Evolutionary conservation across 495 filamentous ascomycete species (phyloP).

Genomic region (Platismatia glauca): DNA sequence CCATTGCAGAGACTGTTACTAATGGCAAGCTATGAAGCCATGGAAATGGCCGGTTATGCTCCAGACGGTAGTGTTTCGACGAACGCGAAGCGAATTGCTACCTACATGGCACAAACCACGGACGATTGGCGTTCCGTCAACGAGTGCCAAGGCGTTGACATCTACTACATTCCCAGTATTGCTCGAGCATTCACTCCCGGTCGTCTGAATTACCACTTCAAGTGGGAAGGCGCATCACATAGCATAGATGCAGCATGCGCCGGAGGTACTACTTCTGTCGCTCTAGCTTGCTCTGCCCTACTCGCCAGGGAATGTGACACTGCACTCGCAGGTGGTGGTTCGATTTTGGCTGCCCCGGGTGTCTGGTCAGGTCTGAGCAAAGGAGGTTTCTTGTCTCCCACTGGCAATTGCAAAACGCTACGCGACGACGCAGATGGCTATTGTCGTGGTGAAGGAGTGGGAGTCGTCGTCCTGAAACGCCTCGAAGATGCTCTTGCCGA

Average conservation of each 20-base stretch:
- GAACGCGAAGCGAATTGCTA: conserved; percentile 26
- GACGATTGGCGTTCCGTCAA: conserved; percentile 32
- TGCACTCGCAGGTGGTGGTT: background rate
- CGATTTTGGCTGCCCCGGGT: background rate
- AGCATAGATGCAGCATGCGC: background rate
- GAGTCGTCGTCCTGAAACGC: conserved; percentile 35
- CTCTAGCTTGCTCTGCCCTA: background rate
- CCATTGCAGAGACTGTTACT: conserved; percentile 30
- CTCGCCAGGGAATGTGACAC: background rate
- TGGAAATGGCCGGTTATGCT: conserved; percentile 31
- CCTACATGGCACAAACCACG: conserved; percentile 29
- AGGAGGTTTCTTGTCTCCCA: conserved; percentile 60
- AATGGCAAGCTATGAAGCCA: conserved; percentile 30
- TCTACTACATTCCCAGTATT: background rate
- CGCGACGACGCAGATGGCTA: conserved; percentile 62
- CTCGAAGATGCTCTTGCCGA: conserved; percentile 38
- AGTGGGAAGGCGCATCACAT: background rate
- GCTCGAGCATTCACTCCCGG: background rate
- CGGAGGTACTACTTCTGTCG: background rate
- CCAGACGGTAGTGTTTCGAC: conserved; percentile 25
- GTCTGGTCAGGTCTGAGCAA: conserved; percentile 44
- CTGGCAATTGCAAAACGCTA: conserved; percentile 56
- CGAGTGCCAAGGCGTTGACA: conserved; percentile 23
- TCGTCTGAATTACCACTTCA: background rate
- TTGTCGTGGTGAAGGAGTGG: conserved; percentile 46